Conservation (phyloP, 2,329 filamentous ascomycete genomes). For the Teratosphaeria gauchensis region DNA sequence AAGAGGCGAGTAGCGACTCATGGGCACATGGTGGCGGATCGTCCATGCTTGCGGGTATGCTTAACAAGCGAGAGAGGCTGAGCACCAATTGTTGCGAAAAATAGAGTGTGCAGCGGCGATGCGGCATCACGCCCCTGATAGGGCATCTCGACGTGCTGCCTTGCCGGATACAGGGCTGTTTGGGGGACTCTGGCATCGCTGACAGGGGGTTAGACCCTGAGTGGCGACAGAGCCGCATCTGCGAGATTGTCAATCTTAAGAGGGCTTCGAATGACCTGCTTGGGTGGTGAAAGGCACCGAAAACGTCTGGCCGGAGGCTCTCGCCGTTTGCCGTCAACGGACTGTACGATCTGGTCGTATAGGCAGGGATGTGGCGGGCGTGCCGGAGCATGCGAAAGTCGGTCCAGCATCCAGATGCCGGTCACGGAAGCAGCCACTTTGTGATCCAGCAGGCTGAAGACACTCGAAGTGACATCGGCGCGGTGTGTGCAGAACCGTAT, state of each 20-base stretch:
- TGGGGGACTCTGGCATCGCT: background rate
- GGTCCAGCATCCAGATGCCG: background rate
- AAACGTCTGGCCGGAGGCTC: background rate
- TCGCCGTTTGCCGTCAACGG: background rate
- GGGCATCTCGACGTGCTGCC: background rate
- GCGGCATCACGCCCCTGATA: background rate
- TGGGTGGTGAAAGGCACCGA: background rate
- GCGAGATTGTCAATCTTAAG: background rate
- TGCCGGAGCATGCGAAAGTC: background rate
- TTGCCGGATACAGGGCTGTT: conserved; percentile 1
- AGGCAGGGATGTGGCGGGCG: conserved; percentile 4
- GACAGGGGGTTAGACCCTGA: background rate
- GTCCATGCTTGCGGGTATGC: conserved; percentile 10
- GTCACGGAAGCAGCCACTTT: conserved; percentile 1
- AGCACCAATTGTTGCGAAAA: conserved; percentile 9
- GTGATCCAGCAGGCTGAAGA: background rate
- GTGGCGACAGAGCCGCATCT: background rate
- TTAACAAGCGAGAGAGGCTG: conserved; percentile 15
- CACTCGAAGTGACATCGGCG: background rate
- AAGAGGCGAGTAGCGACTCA: background rate
- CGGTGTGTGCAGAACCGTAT: background rate
- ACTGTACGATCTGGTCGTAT: background rate
- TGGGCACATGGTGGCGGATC: conserved; percentile 1
- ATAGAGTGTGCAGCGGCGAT: conserved; percentile 1
- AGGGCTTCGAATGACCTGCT: background rate